Base-by-base conservation (phyloP, 2,329 filamentous ascomycete genomes). In the Berkeleyomyces basicola region DNA sequence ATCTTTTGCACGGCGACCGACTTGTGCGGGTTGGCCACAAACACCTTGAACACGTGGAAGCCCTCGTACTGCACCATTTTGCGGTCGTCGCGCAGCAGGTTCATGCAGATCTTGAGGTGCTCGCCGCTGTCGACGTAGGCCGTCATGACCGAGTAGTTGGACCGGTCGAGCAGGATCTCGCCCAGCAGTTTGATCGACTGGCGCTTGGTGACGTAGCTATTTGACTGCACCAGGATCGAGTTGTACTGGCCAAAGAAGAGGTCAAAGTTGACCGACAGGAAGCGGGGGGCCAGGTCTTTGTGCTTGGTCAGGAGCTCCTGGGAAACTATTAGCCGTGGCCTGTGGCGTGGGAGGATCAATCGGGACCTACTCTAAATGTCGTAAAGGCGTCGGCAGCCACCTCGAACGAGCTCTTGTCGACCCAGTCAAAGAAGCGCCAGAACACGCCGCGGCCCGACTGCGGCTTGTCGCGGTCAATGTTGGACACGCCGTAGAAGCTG, bases 31-130 rank as follows among this genome's bases (percentile, higher is more conserved):
- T 99, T 99, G 65, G 93, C 93, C 61, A 97, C 93, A 74, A 99
- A 99, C 66, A 99, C 92, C 78, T 99, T 99, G 81, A 99, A 99
- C 49, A 99, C 92, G 72, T 99, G 93, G 73, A 99, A 99, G 6
- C 91, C 93, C 73, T 99, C 93, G 72, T 99, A 99, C 74, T 97
- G 93, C 66, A 99, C 93, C 91, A 99, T 99, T 74, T 95, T 93
- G 68, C 92, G 84, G 73, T 97, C 92, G 72, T 97, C 93, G 68
- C 90, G 86, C 65, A 99, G 78, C 65, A 99, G 79, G 73, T 95
- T 97, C 93, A 99, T 99, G 76, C 91, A 93, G 67, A 97, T 87
- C 76, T 99, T 99, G 68, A 99, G 81, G 71, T 99, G 91, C 71
- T 97, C 92, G 65, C 91, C 91, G 58, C 87, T 86, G 72, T 96